A percentile compares a stretch with the other conserved stretches of the same genome.
phyloP scores from a whole-genome alignment of 192 early-diverging fungal genomes.

The Coemansia sp. region DNA sequence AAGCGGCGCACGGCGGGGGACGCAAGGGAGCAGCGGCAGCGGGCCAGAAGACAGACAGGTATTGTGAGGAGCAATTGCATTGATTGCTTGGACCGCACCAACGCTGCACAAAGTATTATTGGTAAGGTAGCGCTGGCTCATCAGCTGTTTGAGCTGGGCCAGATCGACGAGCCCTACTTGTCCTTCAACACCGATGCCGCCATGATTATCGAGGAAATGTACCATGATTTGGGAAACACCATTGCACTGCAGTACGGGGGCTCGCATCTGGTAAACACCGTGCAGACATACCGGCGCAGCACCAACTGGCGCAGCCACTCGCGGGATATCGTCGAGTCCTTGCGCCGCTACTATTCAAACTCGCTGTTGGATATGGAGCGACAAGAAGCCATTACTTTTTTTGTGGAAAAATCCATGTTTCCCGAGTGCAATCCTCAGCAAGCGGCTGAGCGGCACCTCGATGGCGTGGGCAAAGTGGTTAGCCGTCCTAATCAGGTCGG shows the following conservation, averaged over 20 bases:
- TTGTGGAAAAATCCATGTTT: slow-evolving; percentile 57
- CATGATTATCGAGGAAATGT: slow-evolving; percentile 94
- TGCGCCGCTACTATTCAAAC: slow-evolving; percentile 90
- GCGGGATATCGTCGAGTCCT: slow-evolving; percentile 92
- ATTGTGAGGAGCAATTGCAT: slow-evolving; percentile 96
- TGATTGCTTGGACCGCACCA: slow-evolving; percentile 97
- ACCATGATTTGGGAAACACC: slow-evolving; percentile 96
- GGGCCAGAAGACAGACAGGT: slow-evolving; percentile 62
- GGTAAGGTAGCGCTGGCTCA: slow-evolving; percentile 91
- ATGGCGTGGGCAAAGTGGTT: slow-evolving; percentile 5
- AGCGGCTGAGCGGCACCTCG: slow-evolving; percentile 8
- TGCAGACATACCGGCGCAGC: slow-evolving; percentile 95
- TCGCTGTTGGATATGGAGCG: slow-evolving; percentile 95
- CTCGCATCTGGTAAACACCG: slow-evolving; percentile 96
- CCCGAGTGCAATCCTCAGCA: slow-evolving; percentile 18
- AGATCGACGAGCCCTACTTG: slow-evolving; percentile 71
- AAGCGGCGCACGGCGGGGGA: slow-evolving; percentile 27
- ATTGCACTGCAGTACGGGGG: slow-evolving; percentile 95
- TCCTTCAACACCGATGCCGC: slow-evolving; percentile 92
- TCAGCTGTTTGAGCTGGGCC: slow-evolving; percentile 86
- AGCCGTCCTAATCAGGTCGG: slow-evolving; percentile 38
- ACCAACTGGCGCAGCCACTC: slow-evolving; percentile 93
- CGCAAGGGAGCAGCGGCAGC: slow-evolving; percentile 30
- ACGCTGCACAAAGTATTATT: slow-evolving; percentile 94
- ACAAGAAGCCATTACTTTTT: slow-evolving; percentile 92